Evolutionary conservation across 192 early-diverging fungal species (phyloP).

Genomic region (Umbelopsis sp.): DNA sequence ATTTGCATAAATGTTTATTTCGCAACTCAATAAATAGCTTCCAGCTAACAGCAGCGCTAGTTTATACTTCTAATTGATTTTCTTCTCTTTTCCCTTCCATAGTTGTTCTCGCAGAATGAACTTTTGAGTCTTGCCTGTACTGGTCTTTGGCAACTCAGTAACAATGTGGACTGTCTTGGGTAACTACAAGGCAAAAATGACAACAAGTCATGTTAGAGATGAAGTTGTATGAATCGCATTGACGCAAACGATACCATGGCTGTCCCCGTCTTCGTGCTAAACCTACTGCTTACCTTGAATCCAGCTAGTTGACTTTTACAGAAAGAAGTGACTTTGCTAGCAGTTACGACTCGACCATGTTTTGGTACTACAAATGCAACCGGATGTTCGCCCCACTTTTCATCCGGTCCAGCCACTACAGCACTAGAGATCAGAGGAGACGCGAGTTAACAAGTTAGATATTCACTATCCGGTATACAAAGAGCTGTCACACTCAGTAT

Average conservation of each 20-base stretch:
- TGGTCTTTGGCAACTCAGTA: slow-evolving; percentile 49
- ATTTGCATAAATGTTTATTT: no score
- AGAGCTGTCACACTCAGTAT: background rate
- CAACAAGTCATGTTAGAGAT: no score
- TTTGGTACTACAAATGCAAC: slow-evolving; percentile 57
- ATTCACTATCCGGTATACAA: no score
- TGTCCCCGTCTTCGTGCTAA: background rate
- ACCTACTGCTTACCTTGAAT: slow-evolving; percentile 47
- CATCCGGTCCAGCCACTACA: slow-evolving; percentile 57
- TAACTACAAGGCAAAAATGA: background rate
- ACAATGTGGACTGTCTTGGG: slow-evolving; percentile 45
- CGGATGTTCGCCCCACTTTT: slow-evolving; percentile 63
- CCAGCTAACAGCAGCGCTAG: no score
- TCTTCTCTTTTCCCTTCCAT: slow-evolving; percentile 44
- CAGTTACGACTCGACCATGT: slow-evolving; percentile 27
- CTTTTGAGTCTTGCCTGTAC: slow-evolving; percentile 57
- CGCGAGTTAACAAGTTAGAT: background rate
- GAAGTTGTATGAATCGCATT: background rate
- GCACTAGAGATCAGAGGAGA: slow-evolving; percentile 25
- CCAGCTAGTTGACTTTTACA: slow-evolving; percentile 49
- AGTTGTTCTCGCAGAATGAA: slow-evolving; percentile 52
- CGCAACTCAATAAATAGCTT: no score
- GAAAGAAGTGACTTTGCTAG: slow-evolving; percentile 32
- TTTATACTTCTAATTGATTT: slow-evolving; percentile 34
- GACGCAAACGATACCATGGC: background rate